Percentiles rank a stretch among this genome's conserved stretches.
Conservation (phyloP, 768 basidiomycete species). For the Megacollybia marginata region DNA sequence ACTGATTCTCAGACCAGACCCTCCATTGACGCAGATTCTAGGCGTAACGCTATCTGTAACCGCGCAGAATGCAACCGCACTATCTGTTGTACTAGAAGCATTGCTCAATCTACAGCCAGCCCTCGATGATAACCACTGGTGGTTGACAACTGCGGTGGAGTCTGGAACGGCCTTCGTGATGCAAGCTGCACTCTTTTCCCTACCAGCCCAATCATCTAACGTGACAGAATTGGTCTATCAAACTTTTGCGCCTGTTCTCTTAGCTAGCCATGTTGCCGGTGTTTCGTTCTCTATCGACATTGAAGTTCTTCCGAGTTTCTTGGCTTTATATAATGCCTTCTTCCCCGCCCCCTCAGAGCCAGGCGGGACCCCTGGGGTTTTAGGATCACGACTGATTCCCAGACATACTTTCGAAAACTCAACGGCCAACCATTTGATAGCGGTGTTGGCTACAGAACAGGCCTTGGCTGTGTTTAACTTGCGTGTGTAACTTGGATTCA, state of each 20-base stretch:
- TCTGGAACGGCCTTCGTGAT: conserved; percentile 3
- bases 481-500: background rate
- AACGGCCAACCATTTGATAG: conserved; percentile 1
- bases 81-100: background rate
- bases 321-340: background rate
- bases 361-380: background rate
- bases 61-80: background rate
- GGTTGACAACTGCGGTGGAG: conserved; percentile 4
- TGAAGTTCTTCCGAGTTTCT: background rate
- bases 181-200: conserved; percentile 3
- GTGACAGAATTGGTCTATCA: background rate
- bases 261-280: background rate
- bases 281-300: background rate
- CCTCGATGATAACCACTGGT: conserved; percentile 4
- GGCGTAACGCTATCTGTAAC: background rate
- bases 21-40: background rate
- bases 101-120: conserved; percentile 3
- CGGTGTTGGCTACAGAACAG: conserved; percentile 2
- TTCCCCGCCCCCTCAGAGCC: background rate
- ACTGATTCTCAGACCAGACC: too few relatives aligned
- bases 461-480: background rate
- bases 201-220: background rate
- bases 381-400: conserved; percentile 5
- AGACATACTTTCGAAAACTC: conserved; percentile 5
- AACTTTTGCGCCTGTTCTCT: background rate